Base-by-base conservation (phyloP, 495 filamentous ascomycete species). In the Ascodesmis nigricans region DNA sequence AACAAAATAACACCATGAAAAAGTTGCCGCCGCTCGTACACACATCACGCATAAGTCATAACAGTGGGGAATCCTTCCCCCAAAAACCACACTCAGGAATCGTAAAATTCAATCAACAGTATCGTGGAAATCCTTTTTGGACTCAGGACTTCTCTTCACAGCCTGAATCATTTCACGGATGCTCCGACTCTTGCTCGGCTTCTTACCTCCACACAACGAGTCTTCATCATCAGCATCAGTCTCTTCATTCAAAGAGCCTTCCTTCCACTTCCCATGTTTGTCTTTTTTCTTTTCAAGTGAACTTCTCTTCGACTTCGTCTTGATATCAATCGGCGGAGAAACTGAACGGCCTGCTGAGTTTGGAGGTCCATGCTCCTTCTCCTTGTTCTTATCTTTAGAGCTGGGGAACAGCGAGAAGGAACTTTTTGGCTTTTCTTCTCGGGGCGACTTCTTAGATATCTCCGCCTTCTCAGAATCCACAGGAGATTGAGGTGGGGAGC, bases 141-240 rank as follows among this genome's bases (percentile, higher is more conserved):
- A n/a, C 31, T 20, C 38, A 32, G 49, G 43, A 29, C 23, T 41
- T 37, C 41, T 39, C 25, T 45, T 52, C 11, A 38, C 40, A 6
- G 44, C 33, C 15, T 40, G 38, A 18, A 47, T 43, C 29, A 52
- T 49, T 22, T 52, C 49, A n/a, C 44, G 35, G 19, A 52, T 52
- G 21, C 49, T 52, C 24, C 37, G 47, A 23, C 48, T 48, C 29
- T 52, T 52, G 5, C 22, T 45, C 1, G 49, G 49, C 29, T 40
- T 52, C 29, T 45, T 52, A 4, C 39, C 48, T 13, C 44, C 41
- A 24, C 31, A 34, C 17, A 33, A 25, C 4, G 48, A 45, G 32
- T 53, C 40, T 10, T 52, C 48, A 34, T 52, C 48, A 37, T 52
- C 49, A n/a, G 48, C 49, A 35, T 52, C 49, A 9, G 45, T 41